Base-by-base conservation (phyloP, 1,139 yeast genomes). In the Saccharomyces hybrid region DNA sequence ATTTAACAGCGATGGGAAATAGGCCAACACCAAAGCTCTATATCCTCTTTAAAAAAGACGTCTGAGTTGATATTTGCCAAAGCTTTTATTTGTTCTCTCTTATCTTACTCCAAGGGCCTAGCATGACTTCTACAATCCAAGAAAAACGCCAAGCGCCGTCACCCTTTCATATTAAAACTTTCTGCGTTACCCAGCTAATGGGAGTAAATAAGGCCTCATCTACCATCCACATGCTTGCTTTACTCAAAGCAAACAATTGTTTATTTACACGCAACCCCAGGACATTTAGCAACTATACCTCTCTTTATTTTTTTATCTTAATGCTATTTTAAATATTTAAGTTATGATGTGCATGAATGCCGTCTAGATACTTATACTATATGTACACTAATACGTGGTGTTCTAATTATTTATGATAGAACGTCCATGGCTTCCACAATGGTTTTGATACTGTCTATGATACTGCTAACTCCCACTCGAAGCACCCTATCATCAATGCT, bases 401-500 rank as follows among this genome's bases (percentile, higher is more conserved):
- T 4, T 11, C n/a, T 38, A 3, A 16, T 13, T 38, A 4, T 9
- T 23, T 52, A 56, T 25, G 55, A 83, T 65, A 84, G 82, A 63
- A 80, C 84, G 56, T 85, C 91, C 60, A 85, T 76, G 56, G 88
- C 81, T 69, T 85, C 93, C 9, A 85, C 71, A 4, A 83, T 76
- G 0, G 89, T 83, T 68, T 85, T 84, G 54, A 84, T 68, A 59
- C 83, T 83, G 61, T 85, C 90, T 23, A 85, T 73, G 11, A 82
- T 76, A 60, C 81, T 84, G 67, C 85, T 83, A 13, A 83, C 83
- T 3, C 89, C 88, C 5, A 85, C 89, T 60, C 93, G 70, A 46
- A 85, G 76, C 6, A 82, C 82, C 53, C 90, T 70, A 59, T 83
- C 88, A 58, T 85, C 82, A 2, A 76, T 72, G 1, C 87, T 85